phyloP scores from a whole-genome alignment of 306 rosid genomes.

The Cucumis sativus region Cucumber_9930_V3 NC_026655.2:903501-904000 shows the following conservation, averaged over 20 bases:
- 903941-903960: conserved; percentile 65
- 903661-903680: neutral
- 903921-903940: conserved; percentile 76
- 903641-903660: no score
- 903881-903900: conserved; percentile 9
- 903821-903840: neutral
- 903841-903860: neutral
- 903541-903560: no score
- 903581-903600: no score
- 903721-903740: neutral
- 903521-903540: no score
- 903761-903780: neutral
- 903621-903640: no score
- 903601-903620: no score
- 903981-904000: neutral
- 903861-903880: neutral
- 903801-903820: conserved; percentile 12
- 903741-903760: neutral
- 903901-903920: conserved; percentile 15
- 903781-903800: conserved; percentile 13
- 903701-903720: neutral
- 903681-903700: neutral
- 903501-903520: no score
- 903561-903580: no score
- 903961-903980: conserved; percentile 75